Evolutionary conservation across 495 filamentous ascomycete species (phyloP), one percentile per base, ranked within the genome.

Genomic region (Podospora appendiculata): DNA sequence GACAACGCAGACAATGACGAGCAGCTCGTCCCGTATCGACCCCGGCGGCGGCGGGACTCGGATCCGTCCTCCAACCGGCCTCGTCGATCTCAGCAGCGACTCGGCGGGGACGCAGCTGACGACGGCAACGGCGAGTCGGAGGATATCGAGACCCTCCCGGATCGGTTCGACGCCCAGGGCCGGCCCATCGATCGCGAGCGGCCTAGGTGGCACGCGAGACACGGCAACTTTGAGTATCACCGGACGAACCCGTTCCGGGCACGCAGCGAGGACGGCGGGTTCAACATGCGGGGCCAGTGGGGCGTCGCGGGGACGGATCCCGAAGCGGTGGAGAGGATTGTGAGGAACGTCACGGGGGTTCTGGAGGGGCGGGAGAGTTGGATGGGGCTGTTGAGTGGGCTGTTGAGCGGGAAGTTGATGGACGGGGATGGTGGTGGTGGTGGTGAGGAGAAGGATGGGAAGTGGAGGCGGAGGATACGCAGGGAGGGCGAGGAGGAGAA

Each of bases 151-250:
- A 61, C 58, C 7, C 57, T 90, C 0, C 86, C 86, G 0, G 76
- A 81, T 41, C 75, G 86, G 0, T 89, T 90, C 54, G 84, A 89
- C 54, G 56, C 67, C 7, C 67, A 83, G 4, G 85, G 86, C 1
- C 69, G 71, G 17, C 79, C 75, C 1, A 48, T 79, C 7, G 64
- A 70, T 34, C 9, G 41, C 6, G 36, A 16, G 11, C n/a, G 34
- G 12, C 8, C 13, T 18, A 45, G 52, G 35, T 3, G 51, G 45
- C 56, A 64, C 45, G 51, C 46, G 7, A 47, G 66, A 8, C 44
- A 44, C 9, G 64, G 65, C 8, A 58, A 65, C 16, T 70, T 70
- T 45, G 55, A 61, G 19, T 65, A 68, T 44, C 58, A 50, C 2
- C 49, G 53, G 18, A 43, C 58, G 6, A 49, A 34, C 25, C 56